A percentile compares a stretch with the other conserved stretches of the same genome.
Evolutionary conservation across 2,329 filamentous ascomycete species (phyloP).

Genomic region (Pezicula neosporulosa): DNA sequence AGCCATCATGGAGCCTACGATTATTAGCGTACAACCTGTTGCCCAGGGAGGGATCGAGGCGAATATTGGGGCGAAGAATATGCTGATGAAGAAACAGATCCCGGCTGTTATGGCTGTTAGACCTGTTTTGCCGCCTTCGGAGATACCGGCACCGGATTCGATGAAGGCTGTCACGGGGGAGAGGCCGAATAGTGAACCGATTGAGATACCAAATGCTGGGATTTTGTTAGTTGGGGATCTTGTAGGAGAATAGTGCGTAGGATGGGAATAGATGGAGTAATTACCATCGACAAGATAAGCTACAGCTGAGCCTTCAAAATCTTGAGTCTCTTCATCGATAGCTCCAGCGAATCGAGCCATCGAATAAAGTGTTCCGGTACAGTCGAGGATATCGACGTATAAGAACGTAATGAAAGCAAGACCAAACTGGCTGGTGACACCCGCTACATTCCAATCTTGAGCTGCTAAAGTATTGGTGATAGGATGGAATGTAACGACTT

Average conservation of each 20-base stretch:
- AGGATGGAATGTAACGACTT: slow-evolving; percentile 78
- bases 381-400: slow-evolving; percentile 84
- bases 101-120: slow-evolving; percentile 74
- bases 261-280: neutral
- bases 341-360: slow-evolving; percentile 80
- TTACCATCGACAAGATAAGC: slow-evolving; percentile 78
- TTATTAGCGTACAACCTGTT: slow-evolving; percentile 78
- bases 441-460: slow-evolving; percentile 66
- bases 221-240: neutral
- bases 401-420: slow-evolving; percentile 83
- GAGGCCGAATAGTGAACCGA: slow-evolving; percentile 71
- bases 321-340: slow-evolving; percentile 75
- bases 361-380: slow-evolving; percentile 79
- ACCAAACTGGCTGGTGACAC: slow-evolving; percentile 67
- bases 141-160: slow-evolving; percentile 84
- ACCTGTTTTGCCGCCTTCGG: slow-evolving; percentile 79
- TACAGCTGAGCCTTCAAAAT: slow-evolving; percentile 79
- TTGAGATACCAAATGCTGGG: slow-evolving; percentile 59
- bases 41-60: slow-evolving; percentile 86
- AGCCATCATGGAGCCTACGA: slow-evolving; percentile 82
- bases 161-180: slow-evolving; percentile 83
- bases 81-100: slow-evolving; percentile 76
- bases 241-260: too few relatives aligned
- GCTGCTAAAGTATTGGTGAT: slow-evolving; percentile 66
- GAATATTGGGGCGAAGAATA: slow-evolving; percentile 88